Percentiles rank a stretch among this genome's conserved stretches.
These are phyloP conservation scores for Amauroascus niger DNA, from an alignment of 2,329 filamentous ascomycete genomes.

Conservation along the genomic window DNA sequence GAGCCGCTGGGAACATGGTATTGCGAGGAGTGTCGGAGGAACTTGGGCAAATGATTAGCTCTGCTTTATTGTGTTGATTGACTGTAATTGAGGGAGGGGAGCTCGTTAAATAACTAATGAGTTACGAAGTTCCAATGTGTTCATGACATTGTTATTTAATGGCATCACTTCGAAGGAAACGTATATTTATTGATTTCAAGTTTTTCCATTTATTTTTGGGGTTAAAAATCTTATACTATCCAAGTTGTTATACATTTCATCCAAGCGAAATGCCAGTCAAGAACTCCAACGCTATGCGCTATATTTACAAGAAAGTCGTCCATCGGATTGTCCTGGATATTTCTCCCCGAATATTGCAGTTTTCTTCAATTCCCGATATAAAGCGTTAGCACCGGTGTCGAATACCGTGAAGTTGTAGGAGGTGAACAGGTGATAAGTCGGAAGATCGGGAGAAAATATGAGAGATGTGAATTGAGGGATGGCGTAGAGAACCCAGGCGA, in stretches of 20 bases:
- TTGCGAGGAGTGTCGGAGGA: constrained; percentile 44
- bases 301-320: neutral
- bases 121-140: neutral
- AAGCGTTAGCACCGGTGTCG: no score
- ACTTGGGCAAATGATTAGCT: constrained; percentile 27
- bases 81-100: neutral
- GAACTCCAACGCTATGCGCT: constrained; percentile 18
- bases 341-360: neutral
- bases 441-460: no score
- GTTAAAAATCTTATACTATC: neutral
- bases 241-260: neutral
- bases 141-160: neutral
- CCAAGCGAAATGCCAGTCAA: neutral
- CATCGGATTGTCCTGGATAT: neutral
- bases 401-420: no score
- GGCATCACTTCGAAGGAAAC: neutral
- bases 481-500: no score
- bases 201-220: neutral
- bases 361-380: no score
- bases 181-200: neutral
- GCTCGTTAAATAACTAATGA: neutral
- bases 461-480: no score
- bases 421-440: no score
- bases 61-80: neutral
- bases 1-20: constrained; percentile 51